Conservation (phyloP, 768 basidiomycete genomes). For the Suillus subluteus region DNA sequence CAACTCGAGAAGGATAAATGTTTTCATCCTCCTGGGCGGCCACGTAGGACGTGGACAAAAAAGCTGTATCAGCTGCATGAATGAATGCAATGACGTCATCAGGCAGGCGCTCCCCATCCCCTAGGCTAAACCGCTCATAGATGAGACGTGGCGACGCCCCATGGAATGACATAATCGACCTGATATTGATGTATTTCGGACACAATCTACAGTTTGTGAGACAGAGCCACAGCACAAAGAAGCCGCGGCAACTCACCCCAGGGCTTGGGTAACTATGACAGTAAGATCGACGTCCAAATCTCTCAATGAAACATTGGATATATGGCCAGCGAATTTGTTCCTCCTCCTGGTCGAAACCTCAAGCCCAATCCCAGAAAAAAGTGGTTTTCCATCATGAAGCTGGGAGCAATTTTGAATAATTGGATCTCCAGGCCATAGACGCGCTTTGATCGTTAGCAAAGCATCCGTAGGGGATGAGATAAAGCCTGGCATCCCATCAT, state of each 20-base stretch:
- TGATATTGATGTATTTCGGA: slow-evolving; percentile 65
- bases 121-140: slow-evolving; percentile 37
- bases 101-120: slow-evolving; percentile 46
- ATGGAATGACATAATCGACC: slow-evolving; percentile 47
- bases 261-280: slow-evolving; percentile 54
- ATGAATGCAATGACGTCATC: slow-evolving; percentile 53
- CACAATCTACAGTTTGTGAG: slow-evolving; percentile 47
- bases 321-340: slow-evolving; percentile 63
- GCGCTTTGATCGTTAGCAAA: slow-evolving; percentile 25
- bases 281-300: slow-evolving; percentile 40
- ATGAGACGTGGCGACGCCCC: slow-evolving; percentile 40
- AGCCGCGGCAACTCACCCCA: slow-evolving; percentile 48
- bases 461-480: slow-evolving; percentile 30
- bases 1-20: slow-evolving; percentile 57
- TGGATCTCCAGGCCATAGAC: slow-evolving; percentile 54
- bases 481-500: slow-evolving; percentile 30
- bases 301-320: slow-evolving; percentile 36
- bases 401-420: slow-evolving; percentile 39
- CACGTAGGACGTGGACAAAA: slow-evolving; percentile 55
- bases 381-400: slow-evolving; percentile 23
- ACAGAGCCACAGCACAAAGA: slow-evolving; percentile 3
- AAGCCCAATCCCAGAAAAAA: slow-evolving; percentile 62
- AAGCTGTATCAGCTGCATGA: slow-evolving; percentile 53
- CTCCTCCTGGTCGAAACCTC: slow-evolving; percentile 59
- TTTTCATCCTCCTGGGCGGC: slow-evolving; percentile 41